phyloP scores from a whole-genome alignment of 768 basidiomycete genomes.

The Lactifluus rugatus region DNA sequence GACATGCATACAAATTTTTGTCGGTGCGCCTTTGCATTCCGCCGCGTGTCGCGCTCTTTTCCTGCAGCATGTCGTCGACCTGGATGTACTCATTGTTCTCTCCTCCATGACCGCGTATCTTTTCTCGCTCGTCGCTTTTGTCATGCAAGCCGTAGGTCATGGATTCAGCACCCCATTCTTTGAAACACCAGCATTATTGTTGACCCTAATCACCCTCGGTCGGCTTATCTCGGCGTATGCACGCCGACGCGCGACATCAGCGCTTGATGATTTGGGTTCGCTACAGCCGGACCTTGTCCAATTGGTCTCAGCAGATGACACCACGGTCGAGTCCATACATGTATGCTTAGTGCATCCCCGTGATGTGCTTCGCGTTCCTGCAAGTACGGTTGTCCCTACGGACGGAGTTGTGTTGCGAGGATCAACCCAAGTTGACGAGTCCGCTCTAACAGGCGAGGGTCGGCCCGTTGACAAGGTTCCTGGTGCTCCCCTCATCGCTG shows the following conservation, averaged over 20 bases:
- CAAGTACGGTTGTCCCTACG: slow-evolving; percentile 30
- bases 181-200: slow-evolving; percentile 35
- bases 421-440: slow-evolving; percentile 33
- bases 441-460: slow-evolving; percentile 37
- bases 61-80: slow-evolving; percentile 30
- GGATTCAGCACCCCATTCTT: slow-evolving; percentile 31
- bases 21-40: slow-evolving; percentile 31
- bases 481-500: slow-evolving; percentile 30
- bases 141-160: slow-evolving; percentile 25
- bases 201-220: slow-evolving; percentile 35
- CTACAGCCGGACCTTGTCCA: slow-evolving; percentile 28
- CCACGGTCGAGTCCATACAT: slow-evolving; percentile 19
- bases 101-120: slow-evolving; percentile 33
- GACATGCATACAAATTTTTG: slow-evolving; percentile 29
- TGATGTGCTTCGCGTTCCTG: slow-evolving; percentile 29
- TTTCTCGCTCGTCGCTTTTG: slow-evolving; percentile 34
- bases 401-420: slow-evolving; percentile 32
- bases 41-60: slow-evolving; percentile 29
- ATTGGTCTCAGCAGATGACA: slow-evolving; percentile 24
- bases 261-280: slow-evolving; percentile 28
- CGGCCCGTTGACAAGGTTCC: slow-evolving; percentile 28
- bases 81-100: slow-evolving; percentile 31
- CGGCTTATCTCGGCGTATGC: slow-evolving; percentile 31
- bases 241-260: slow-evolving; percentile 28
- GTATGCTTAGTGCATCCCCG: slow-evolving; percentile 29